Base-by-base conservation (phyloP, 148 eudicot genomes). In the Rhododendron williamsianum region DNA sequence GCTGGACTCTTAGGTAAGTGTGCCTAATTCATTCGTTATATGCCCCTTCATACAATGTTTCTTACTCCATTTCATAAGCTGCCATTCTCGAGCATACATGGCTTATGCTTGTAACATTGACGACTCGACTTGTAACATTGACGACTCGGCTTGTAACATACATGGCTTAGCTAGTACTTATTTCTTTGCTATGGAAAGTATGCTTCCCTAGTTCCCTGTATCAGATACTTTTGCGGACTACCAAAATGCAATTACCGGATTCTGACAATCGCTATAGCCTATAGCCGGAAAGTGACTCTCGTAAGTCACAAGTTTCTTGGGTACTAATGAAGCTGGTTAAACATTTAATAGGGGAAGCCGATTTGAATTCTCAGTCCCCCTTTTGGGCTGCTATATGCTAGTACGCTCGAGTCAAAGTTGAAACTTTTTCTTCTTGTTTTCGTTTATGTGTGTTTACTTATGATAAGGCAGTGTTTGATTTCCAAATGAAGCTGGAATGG, bases 1-100 rank as follows among this genome's bases (percentile, higher is more conserved):
- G 98, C 98, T n/a, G 98, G 98, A 69, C 94, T 94, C 45, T 88
- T 96, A 90, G 98, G 98, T 95, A 67, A 86, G 92, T 89, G 3
- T 58, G 45, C 27, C 2, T 4, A 48, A 9, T 84, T 12, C 43
- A 9, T 21, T 36, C 2, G 38, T 52, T 74, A 19, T 73, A 43
- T 45, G 27, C 7, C 73, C 33, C 1, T 52, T 18, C 36, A 7
- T 56, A 52, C n/a, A 9, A n/a, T 36, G 83, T 19, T 56, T n/a
- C 45, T 6, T 41, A 41, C 7, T 41, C 15, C 9, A 81, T 56
- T 56, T 81, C 25, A 56, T 81, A 41, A 58, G 38, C 16, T 67
- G 48, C 63, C 51, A 76, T 41, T 41, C 51, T 76, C 27, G 3
- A 21, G 51, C 45, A 21, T 12, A 8, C 71, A 12, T 1, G 7